Conservation (phyloP, 2,329 filamentous ascomycete species). For the Trichoderma sp. region DNA sequence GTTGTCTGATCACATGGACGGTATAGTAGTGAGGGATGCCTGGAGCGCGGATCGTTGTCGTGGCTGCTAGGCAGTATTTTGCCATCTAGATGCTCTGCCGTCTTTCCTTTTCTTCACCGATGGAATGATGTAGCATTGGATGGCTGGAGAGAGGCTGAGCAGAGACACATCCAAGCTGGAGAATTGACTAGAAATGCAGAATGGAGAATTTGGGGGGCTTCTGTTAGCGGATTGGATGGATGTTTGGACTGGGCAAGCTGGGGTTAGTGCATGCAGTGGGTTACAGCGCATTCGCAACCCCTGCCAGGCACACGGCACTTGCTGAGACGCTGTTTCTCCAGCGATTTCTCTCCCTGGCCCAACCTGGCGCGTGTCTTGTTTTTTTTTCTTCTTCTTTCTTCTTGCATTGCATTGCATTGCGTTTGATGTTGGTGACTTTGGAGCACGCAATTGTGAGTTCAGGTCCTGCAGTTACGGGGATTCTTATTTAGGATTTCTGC, state of each 20-base stretch:
- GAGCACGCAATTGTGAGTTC: background rate
- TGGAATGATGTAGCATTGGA: background rate
- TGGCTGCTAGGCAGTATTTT: background rate
- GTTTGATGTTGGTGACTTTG: background rate
- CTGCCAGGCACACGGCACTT: background rate
- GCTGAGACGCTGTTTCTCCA: background rate
- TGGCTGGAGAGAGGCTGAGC: background rate
- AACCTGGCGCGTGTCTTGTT: background rate
- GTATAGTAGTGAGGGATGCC: background rate
- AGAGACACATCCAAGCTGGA: background rate
- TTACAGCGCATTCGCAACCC: background rate
- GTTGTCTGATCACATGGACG: background rate
- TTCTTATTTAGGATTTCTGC: background rate
- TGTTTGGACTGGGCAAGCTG: background rate
- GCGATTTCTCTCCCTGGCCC: background rate
- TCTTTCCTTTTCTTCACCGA: background rate
- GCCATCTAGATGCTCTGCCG: background rate
- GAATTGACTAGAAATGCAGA: no score
- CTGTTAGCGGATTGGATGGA: background rate
- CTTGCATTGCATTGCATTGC: background rate
- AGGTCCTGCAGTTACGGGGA: background rate
- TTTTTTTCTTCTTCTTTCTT: background rate
- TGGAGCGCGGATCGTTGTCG: background rate
- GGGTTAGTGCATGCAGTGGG: background rate
- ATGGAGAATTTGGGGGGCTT: background rate